Percentiles rank a stretch among this genome's conserved stretches.
Conservation (phyloP, 1,139 yeast genomes). For the Yamadazyma aaseri region DNA sequence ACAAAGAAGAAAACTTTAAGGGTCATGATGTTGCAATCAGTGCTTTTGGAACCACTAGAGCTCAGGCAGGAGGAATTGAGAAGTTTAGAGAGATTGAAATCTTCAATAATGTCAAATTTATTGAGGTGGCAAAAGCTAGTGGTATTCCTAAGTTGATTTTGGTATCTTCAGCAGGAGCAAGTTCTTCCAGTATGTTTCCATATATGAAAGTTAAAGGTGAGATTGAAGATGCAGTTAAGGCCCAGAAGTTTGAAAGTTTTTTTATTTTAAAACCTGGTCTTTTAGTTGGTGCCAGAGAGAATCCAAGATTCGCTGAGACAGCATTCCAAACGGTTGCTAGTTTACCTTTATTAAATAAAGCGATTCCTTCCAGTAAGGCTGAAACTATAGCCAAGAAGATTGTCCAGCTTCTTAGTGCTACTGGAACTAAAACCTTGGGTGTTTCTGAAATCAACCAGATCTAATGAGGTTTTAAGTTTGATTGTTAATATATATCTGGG, state of each 20-base stretch:
- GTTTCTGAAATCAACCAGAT: constrained; percentile 4
- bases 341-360: constrained; percentile 2
- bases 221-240: constrained; percentile 20
- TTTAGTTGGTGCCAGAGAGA: constrained; percentile 59
- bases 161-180: constrained; percentile 62
- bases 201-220: constrained; percentile 64
- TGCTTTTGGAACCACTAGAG: constrained; percentile 74
- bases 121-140: constrained; percentile 65
- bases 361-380: constrained; percentile 14
- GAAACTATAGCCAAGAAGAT: constrained; percentile 26
- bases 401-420: not conserved
- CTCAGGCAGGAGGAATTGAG: constrained; percentile 58
- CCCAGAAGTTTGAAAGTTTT: constrained; percentile 61
- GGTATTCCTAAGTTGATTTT: constrained; percentile 66
- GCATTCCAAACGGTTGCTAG: constrained; percentile 19
- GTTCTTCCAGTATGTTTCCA: constrained; percentile 48
- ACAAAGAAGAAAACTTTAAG: constrained; percentile 13
- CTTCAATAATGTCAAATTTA: constrained; percentile 62
- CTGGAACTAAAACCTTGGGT: constrained; percentile 12
- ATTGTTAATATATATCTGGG: too few species aligned
- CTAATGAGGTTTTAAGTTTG: too few species aligned
- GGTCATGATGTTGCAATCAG: constrained; percentile 15
- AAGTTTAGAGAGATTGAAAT: constrained; percentile 67
- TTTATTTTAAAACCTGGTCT: constrained; percentile 72
- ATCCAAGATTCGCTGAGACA: constrained; percentile 19